Evolutionary conservation across 2,329 filamentous ascomycete genomes (phyloP), one percentile per base, ranked within the genome.

Genomic region (Fusarium verrucosum): DNA sequence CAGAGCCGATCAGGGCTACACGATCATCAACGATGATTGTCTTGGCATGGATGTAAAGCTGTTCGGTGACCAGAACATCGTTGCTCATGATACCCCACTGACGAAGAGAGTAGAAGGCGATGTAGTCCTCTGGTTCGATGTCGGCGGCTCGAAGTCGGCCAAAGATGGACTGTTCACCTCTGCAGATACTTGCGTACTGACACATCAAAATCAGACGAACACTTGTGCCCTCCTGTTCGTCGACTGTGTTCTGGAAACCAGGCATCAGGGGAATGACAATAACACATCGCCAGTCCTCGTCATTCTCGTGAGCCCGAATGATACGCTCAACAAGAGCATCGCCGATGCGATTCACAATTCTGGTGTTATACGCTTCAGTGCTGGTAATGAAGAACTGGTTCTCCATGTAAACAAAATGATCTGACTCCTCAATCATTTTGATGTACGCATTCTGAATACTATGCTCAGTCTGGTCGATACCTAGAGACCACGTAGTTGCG

Each of bases 321-420:
- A 96, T 95, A 44, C 95, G 91, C 71, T 97, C 91, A 10, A 98
- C 94, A 28, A 99, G 82, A 4, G 95, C 94, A 78, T 98, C 94
- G 46, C 94, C 94, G 68, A 99, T 97, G 66, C 89, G 88, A 76
- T 99, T 99, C 75, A 92, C 86, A 64, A 99, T 95, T 74, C 89
- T 92, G 13, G 90, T 92, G 49, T 91, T 91, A 70, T 97, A 88
- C 7, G 94, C 93, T 72, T 95, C 91, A 46, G 92, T 95, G 68
- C 92, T 96, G 32, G 92, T 96, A 76, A 99, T 91, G 80, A 96
- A 99, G 79, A 98, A 99, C 74, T 99, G 95, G 74, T 99, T 99
- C 76, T 99, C 95, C 67, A 98, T 97, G 77, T 99, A 98, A 47
- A 98, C 92, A 72, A 97, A 97, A 76, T 98, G 95, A 43, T 99